phyloP scores from a whole-genome alignment of 1,139 yeast genomes.

The Zygoascus meyerae region DNA sequence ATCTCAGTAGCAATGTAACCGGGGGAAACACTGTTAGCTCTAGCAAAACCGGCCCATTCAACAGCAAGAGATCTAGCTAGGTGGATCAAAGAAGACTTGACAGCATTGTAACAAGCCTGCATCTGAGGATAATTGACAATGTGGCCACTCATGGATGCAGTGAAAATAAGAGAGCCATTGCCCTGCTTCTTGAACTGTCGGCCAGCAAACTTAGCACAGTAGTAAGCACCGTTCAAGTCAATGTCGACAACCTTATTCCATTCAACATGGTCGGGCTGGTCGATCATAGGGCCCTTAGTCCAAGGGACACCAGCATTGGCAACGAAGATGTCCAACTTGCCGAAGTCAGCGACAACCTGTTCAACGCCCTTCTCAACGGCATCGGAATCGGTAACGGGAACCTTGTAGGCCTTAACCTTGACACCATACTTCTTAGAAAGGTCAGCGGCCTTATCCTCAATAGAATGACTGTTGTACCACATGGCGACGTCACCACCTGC shows the following conservation, averaged over 20 bases:
- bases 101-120: constrained; percentile 88
- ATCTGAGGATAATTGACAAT: constrained; percentile 83
- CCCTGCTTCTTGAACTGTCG: constrained; percentile 65
- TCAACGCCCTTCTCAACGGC: constrained; percentile 53
- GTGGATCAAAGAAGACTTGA: constrained; percentile 82
- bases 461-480: constrained; percentile 68
- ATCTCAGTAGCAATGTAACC: constrained; percentile 78
- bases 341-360: constrained; percentile 64
- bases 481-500: constrained; percentile 89
- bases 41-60: constrained; percentile 86
- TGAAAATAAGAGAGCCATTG: constrained; percentile 68
- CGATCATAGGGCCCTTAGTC: constrained; percentile 66
- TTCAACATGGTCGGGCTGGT: constrained; percentile 48
- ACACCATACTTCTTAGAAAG: constrained; percentile 61
- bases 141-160: constrained; percentile 89
- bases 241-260: constrained; percentile 68
- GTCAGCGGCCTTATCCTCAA: constrained; percentile 53
- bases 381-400: constrained; percentile 55
- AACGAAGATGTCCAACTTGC: constrained; percentile 73
- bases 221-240: constrained; percentile 72
- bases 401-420: constrained; percentile 63
- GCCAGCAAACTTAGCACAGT: constrained; percentile 68
- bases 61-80: constrained; percentile 76
- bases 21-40: constrained; percentile 81
- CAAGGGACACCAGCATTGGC: constrained; percentile 92